Percentiles rank a stretch among this genome's conserved stretches.
Evolutionary conservation across 805 yeast species (phyloP).

Genomic region (Allodekkera sacchari): DNA sequence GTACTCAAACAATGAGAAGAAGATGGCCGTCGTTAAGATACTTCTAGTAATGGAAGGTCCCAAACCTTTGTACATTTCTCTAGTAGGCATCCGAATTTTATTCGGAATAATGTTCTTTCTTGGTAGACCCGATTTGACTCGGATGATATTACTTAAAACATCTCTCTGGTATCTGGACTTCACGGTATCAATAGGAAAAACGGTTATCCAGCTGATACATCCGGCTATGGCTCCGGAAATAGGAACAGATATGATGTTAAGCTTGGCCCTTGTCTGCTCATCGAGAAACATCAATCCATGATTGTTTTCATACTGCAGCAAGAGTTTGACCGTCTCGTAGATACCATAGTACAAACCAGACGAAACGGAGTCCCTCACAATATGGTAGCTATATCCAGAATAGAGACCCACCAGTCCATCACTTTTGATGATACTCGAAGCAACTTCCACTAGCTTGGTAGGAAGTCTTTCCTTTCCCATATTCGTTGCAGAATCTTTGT

Average conservation of each 20-base stretch:
- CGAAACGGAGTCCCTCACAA: conserved; percentile 60
- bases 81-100: conserved; percentile 30
- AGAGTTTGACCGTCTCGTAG: conserved; percentile 60
- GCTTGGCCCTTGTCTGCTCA: conserved; percentile 13
- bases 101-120: conserved; percentile 29
- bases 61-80: conserved; percentile 64
- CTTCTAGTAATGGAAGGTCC: conserved; percentile 70
- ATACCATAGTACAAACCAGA: conserved; percentile 67
- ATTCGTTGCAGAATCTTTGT: conserved; percentile 17
- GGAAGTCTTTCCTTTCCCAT: conserved; percentile 20
- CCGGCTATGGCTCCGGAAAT: conserved; percentile 79
- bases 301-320: conserved; percentile 28
- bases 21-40: conserved; percentile 63
- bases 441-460: conserved; percentile 30
- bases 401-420: conserved; percentile 62
- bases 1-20: conserved; percentile 65
- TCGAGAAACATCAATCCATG: conserved; percentile 1
- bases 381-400: conserved; percentile 64
- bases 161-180: conserved; percentile 72
- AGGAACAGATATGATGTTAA: conserved; percentile 33
- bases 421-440: conserved; percentile 42
- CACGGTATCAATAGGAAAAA: conserved; percentile 76
- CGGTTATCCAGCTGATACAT: conserved; percentile 60
- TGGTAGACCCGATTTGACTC: conserved; percentile 38
- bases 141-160: conserved; percentile 56